Conservation (phyloP, 495 filamentous ascomycete genomes). For the Choiromyces venosus region DNA sequence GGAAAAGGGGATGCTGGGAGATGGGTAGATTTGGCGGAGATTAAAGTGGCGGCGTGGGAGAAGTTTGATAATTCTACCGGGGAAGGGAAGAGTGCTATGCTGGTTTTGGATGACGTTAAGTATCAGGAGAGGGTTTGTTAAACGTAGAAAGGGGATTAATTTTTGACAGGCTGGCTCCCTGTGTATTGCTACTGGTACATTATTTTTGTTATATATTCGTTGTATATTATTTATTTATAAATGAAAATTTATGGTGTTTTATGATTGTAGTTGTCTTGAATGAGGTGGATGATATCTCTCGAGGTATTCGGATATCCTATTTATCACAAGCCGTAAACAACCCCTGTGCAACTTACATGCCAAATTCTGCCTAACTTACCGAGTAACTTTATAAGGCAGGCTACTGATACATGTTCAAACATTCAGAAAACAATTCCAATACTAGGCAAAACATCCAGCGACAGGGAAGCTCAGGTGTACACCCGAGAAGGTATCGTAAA, state of each 20-base stretch:
- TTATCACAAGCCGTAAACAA: no score
- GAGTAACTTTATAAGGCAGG: no score
- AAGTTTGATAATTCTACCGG: slow-evolving; percentile 6
- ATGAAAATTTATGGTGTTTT: neutral
- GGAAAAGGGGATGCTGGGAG: neutral
- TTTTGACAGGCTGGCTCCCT: neutral
- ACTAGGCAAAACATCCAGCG: no score
- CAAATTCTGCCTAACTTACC: no score
- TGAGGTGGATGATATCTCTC: no score
- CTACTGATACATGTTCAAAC: no score
- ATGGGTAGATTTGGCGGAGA: slow-evolving; percentile 12
- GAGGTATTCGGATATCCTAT: no score
- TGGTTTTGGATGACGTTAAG: slow-evolving; percentile 24
- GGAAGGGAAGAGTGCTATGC: slow-evolving; percentile 6
- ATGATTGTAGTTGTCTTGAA: neutral
- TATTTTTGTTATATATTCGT: neutral
- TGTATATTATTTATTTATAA: neutral
- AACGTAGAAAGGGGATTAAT: neutral
- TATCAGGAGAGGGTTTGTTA: slow-evolving; percentile 14
- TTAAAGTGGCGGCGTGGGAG: slow-evolving; percentile 20
- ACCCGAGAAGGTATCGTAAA: no score
- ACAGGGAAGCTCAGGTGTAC: no score
- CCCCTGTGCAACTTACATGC: no score
- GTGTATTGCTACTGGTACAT: neutral
- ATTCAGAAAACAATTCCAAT: no score